Evolutionary conservation across 352 stramenopile genomes (phyloP).

Genomic region (Phytophthora tentaculata): DNA sequence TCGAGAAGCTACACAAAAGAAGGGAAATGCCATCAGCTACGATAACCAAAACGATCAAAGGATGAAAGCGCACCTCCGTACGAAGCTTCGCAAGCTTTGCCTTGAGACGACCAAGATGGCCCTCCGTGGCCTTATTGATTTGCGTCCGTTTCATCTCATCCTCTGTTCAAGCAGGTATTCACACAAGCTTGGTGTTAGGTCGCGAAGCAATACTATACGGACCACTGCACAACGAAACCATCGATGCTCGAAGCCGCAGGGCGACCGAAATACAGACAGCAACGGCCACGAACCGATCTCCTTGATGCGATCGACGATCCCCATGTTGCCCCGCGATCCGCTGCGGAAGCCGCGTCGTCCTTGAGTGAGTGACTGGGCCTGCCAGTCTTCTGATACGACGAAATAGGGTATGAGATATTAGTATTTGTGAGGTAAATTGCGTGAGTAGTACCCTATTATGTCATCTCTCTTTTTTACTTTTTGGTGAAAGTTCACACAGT

Average conservation of each 20-base stretch:
- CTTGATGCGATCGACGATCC: slow-evolving; percentile 94
- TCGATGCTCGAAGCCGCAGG: background rate
- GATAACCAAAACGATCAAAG: background rate
- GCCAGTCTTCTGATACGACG: slow-evolving; percentile 18
- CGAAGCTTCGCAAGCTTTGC: slow-evolving; percentile 99
- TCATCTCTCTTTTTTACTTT: background rate
- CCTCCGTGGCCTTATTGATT: slow-evolving; percentile 98
- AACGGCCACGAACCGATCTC: slow-evolving; percentile 82
- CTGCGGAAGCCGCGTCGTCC: slow-evolving; percentile 25
- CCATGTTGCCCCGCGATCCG: slow-evolving; percentile 66
- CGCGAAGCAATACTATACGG: background rate
- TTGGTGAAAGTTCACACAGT: background rate
- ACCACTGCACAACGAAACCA: background rate
- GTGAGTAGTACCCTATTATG: slow-evolving; percentile 3
- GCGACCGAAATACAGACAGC: background rate
- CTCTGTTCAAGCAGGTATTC: slow-evolving; percentile 54
- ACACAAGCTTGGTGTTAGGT: slow-evolving; percentile 1
- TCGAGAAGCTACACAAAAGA: slow-evolving; percentile 66
- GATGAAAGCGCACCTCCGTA: slow-evolving; percentile 81
- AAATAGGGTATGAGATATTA: background rate
- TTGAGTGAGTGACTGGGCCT: slow-evolving; percentile 23
- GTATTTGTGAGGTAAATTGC: background rate
- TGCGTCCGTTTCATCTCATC: slow-evolving; percentile 98
- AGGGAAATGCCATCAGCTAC: slow-evolving; percentile 3
- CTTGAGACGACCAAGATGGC: slow-evolving; percentile 95